A percentile compares a stretch with the other conserved stretches of the same genome.
These are phyloP conservation scores for Candolleomyces eurysporus DNA, from an alignment of 768 basidiomycete species.

Conservation along the genomic window DNA sequence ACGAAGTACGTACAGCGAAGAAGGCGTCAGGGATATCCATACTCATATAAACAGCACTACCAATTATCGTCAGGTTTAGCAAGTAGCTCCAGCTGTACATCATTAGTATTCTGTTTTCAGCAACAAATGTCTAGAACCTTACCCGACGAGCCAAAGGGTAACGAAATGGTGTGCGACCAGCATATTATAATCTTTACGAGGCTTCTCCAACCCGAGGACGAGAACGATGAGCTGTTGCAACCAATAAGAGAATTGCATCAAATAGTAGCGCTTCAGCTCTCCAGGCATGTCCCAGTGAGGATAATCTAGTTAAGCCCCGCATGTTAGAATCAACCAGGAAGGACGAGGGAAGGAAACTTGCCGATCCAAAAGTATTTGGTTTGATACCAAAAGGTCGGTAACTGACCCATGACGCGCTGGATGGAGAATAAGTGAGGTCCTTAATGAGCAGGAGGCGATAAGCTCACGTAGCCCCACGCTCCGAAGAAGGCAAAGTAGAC, in stretches of 20 bases:
- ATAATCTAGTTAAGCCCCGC: conserved; percentile 53
- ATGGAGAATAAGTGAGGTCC: background rate
- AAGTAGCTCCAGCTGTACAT: conserved; percentile 75
- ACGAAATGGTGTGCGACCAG: conserved; percentile 90
- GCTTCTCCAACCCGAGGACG: conserved; percentile 85
- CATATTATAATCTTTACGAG: conserved; percentile 87
- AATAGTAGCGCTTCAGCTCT: conserved; percentile 87
- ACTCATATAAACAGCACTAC: conserved; percentile 89
- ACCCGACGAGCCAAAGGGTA: conserved; percentile 94
- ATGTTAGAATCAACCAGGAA: background rate
- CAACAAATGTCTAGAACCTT: too few species aligned
- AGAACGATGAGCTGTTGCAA: conserved; percentile 89
- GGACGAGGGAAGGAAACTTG: conserved; percentile 1
- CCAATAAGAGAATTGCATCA: conserved; percentile 94
- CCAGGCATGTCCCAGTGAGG: conserved; percentile 88
- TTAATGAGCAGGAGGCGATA: conserved; percentile 5
- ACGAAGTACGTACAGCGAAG: conserved; percentile 63
- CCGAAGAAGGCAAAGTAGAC: conserved; percentile 76
- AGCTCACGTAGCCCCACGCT: conserved; percentile 74
- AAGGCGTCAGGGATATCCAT: conserved; percentile 97
- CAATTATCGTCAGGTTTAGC: conserved; percentile 80
- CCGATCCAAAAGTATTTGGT: conserved; percentile 81
- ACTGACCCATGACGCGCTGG: conserved; percentile 77
- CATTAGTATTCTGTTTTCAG: too few species aligned
- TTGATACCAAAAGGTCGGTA: conserved; percentile 87